phyloP scores from a whole-genome alignment of 208 protist species.

The Leishmania guyanensis region DNA sequence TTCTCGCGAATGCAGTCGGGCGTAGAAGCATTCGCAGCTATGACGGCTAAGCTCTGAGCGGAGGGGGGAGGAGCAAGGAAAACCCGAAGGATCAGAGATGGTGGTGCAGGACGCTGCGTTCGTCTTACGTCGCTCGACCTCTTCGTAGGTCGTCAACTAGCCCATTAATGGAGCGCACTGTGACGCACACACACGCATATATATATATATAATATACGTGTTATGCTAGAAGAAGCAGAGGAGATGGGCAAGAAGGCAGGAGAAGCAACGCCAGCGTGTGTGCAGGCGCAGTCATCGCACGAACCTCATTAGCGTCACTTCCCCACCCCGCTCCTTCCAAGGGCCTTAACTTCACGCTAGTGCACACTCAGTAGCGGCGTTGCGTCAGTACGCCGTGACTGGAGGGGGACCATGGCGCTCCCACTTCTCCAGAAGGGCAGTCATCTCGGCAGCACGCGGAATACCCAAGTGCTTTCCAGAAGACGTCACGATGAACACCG shows the following conservation, averaged over 20 bases:
- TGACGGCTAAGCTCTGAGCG: background rate
- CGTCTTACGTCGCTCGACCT: background rate
- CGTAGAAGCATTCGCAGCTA: background rate
- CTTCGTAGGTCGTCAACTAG: background rate
- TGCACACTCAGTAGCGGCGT: slow-evolving; percentile 23
- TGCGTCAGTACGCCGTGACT: slow-evolving; percentile 50
- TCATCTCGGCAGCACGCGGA: slow-evolving; percentile 59
- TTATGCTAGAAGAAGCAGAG: background rate
- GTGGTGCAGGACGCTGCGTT: background rate
- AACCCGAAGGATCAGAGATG: background rate
- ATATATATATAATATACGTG: background rate
- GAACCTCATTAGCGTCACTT: background rate
- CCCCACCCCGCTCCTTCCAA: background rate
- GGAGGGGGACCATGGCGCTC: slow-evolving; percentile 48
- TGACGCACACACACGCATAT: background rate
- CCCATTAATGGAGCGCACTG: background rate
- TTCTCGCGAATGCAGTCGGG: background rate
- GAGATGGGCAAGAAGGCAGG: background rate
- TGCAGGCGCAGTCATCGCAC: background rate
- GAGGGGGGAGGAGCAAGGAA: background rate
- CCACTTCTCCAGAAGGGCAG: slow-evolving; percentile 56
- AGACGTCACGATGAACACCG: slow-evolving; percentile 65
- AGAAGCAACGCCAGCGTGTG: background rate
- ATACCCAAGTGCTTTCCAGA: slow-evolving; percentile 59
- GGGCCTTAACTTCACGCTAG: background rate